Base-by-base conservation (phyloP, 1,139 yeast species). In the Blastobotrys raffinosifermentans region DNA sequence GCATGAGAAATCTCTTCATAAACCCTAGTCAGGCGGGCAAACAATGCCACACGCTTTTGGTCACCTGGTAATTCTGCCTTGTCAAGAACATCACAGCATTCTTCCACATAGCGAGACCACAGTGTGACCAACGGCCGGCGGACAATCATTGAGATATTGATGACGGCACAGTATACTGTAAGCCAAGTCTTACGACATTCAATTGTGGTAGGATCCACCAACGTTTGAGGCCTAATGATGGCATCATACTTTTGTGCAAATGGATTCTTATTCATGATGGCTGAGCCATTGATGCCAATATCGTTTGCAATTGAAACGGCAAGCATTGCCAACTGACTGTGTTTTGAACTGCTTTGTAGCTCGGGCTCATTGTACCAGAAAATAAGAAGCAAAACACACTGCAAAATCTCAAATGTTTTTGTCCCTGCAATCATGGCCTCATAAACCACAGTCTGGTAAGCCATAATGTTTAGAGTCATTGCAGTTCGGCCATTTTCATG, bases 351-450 rank as follows among this genome's bases (percentile, higher is more conserved):
- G 47, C 78, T 82, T 46, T 83, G 82, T 48, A 84, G 65, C 58
- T 85, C 95, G 0, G 94, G 86, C 4, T 85, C 75, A 48, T 82
- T 84, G 56, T 85, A 85, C 94, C 95, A 87, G 23, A 80, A 59
- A 26, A 82, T 72, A 37, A 83, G 61, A 2, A 84, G 52, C 19
- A 83, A 53, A 32, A 83, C 60, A 14, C 80, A 64, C 54, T 81
- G 78, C 29, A 85, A 62, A 35, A 85, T 61, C 54, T 84, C 91
- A 17, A 78, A 64, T 5, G 80, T 72, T 60, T 84, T 86, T 40
- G 75, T 69, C n/a, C 95, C 94, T 17, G 72, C 67, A 10, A 81
- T 70, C 62, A 85, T 61, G 6, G 80, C 72, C 50, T 84, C 89
- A 34, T 71, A 69, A 3, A 81, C 64, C 1, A 84, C 58, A 6